Conservation (phyloP, 768 basidiomycete genomes). For the Mycena chlorophos region DNA sequence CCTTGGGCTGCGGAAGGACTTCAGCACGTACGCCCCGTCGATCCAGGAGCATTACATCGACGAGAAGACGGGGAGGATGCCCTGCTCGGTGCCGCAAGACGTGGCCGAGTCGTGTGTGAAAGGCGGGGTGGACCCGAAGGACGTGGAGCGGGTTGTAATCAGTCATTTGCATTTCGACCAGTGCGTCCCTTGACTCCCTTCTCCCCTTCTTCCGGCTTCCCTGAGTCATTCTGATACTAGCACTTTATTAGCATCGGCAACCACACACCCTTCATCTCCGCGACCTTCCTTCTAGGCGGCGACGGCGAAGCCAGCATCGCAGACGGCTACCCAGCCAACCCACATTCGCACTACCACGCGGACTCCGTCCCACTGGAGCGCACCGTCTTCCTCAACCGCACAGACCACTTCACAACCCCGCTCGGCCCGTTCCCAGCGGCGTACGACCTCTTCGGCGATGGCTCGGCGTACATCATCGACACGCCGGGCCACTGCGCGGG, state of each 20-base stretch:
- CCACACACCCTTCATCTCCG: conserved; percentile 43
- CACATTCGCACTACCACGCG: conserved; percentile 31
- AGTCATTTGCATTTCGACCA: conserved; percentile 61
- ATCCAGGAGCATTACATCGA: neutral
- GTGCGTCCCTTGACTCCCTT: conserved; percentile 4
- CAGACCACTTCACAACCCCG: conserved; percentile 33
- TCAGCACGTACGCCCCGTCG: neutral
- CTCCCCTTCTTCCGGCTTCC: no score
- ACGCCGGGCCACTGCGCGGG: conserved; percentile 58
- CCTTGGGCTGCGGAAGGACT: neutral
- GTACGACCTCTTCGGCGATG: conserved; percentile 57
- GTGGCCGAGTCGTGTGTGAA: conserved; percentile 49
- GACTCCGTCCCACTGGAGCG: conserved; percentile 40
- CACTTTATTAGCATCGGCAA: conserved; percentile 43
- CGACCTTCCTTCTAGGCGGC: conserved; percentile 50
- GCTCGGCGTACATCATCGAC: conserved; percentile 58
- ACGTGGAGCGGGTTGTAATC: conserved; percentile 47
- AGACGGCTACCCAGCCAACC: conserved; percentile 44
- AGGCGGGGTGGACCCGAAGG: conserved; percentile 46
- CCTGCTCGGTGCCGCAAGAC: conserved; percentile 17
- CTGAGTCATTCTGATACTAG: no score
- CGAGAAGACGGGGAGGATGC: neutral
- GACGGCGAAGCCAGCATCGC: conserved; percentile 36
- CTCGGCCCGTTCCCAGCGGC: conserved; percentile 54
- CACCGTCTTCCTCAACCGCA: conserved; percentile 36